Conservation (phyloP, 257 asterid genomes). For the Jacaranda copaia region DNA sequence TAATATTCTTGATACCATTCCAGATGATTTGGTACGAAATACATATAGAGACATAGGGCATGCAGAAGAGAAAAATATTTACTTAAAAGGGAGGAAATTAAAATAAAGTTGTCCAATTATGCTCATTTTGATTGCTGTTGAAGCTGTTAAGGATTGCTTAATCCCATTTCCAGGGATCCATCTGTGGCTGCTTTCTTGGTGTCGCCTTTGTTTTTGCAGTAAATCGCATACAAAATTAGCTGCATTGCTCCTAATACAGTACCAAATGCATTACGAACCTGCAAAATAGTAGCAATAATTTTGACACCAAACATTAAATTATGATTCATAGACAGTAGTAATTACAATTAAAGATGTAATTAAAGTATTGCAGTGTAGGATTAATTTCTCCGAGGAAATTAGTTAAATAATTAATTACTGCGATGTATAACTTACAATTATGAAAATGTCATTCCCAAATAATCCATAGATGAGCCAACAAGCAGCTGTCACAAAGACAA, state of each 20-base stretch:
- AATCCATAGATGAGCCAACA: constrained; percentile 69
- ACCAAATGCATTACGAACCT: constrained; percentile 69
- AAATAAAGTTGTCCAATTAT: neutral
- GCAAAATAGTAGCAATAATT: constrained; percentile 3
- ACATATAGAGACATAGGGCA: no score
- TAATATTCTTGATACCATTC: no score
- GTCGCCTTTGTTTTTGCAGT: constrained; percentile 43
- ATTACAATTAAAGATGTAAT: no score
- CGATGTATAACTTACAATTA: neutral
- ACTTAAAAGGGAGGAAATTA: no score
- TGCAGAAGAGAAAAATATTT: no score
- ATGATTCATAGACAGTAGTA: neutral
- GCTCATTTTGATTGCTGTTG: constrained; percentile 23
- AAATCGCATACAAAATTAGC: constrained; percentile 55
- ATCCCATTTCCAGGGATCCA: constrained; percentile 44
- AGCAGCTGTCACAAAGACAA: constrained; percentile 59
- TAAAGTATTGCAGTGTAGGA: no score
- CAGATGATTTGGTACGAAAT: no score
- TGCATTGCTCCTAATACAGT: constrained; percentile 58
- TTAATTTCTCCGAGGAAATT: no score
- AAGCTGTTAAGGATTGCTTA: constrained; percentile 16
- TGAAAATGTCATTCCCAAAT: constrained; percentile 55
- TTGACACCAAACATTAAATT: neutral
- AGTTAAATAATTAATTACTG: no score
- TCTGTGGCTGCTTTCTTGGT: constrained; percentile 27